Evolutionary conservation across 192 early-diverging fungal genomes (phyloP), one percentile per base, ranked within the genome.

Genomic region (Coemansia sp.): DNA sequence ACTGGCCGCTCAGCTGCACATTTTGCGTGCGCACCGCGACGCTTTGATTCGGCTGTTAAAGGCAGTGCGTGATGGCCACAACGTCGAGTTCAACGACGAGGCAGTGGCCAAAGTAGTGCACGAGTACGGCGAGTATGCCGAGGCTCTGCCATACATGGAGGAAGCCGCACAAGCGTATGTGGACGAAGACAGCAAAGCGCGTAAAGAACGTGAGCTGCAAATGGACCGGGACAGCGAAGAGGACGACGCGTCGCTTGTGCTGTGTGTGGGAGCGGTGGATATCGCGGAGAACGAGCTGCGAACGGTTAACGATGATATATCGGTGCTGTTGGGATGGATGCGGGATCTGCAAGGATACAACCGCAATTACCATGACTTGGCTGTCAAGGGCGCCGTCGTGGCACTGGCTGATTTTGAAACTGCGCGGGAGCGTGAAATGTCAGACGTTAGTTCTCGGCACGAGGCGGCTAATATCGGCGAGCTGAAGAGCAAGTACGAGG

Each of bases 71-170:
- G 71, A 63, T 5, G 82, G 84, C 50, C 85, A 90, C 56, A 90
- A 92, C 71, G 78, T 84, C 49, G 89, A 92, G 61, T 90, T 83
- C 64, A 86, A 88, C 59, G 90, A 92, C 60, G 78, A 78, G 53
- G 88, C 87, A 2, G 89, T 91, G 17, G 80, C 85, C 28, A 60
- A 64, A 20, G 84, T 90, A 0, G 78, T 90, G 25, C 60, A 69
- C 15, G 79, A 70, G 10, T 92, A 87, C 52, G 84, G 87, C 12
- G 83, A 85, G 20, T 92, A 86, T 37, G 37, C 84, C 0, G 66
- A 70, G 1, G 66, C 66, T 1, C 81, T 70, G 36, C 84, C 77
- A 25, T 66, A 77, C 9, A 55, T 75, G 42, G 70, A 81, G 44
- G 42, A 36, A 0, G 72, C 69, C 0, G 75, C 72, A 10, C 26